phyloP scores from a whole-genome alignment of 169 alveolate species.

The Babesia divergens region DNA sequence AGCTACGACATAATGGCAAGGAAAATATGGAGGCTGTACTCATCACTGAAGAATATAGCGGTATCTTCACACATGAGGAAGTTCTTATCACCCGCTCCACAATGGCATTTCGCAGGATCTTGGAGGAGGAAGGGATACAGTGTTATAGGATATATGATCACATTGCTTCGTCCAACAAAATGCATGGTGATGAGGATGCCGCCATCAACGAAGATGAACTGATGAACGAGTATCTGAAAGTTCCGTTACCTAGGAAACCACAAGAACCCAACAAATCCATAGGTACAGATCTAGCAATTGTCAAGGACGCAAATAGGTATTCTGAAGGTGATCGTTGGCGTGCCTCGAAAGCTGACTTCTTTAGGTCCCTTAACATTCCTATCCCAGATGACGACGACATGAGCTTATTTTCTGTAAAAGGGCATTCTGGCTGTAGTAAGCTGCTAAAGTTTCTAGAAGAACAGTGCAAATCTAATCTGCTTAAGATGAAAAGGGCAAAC shows the following conservation, averaged over 20 bases:
- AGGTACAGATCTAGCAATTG: not conserved
- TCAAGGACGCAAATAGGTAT: not conserved
- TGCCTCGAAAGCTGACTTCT: constrained; percentile 12
- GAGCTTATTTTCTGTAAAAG: constrained; percentile 18
- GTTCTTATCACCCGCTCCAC: constrained; percentile 50
- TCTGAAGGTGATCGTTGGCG: not conserved
- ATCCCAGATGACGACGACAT: constrained; percentile 50
- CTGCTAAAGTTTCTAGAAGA: constrained; percentile 30
- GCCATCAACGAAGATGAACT: not conserved
- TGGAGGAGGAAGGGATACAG: constrained; percentile 23
- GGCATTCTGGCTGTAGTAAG: constrained; percentile 30
- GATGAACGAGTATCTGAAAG: constrained; percentile 2
- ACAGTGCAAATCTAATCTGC: not conserved
- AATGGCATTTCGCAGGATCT: constrained; percentile 15
- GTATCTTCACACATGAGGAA: constrained; percentile 54
- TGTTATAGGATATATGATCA: constrained; percentile 35
- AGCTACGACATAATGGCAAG: not conserved
- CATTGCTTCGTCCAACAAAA: not conserved
- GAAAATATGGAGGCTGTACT: constrained; percentile 44
- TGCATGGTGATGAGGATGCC: not conserved
- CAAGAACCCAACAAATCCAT: not conserved
- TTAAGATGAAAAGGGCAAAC: constrained; percentile 9
- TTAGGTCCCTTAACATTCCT: constrained; percentile 46
- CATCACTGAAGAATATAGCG: constrained; percentile 57
- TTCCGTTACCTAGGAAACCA: not conserved